Evolutionary conservation across 345 rosid genomes (phyloP).

Genomic region (Theobroma cacao): DNA sequence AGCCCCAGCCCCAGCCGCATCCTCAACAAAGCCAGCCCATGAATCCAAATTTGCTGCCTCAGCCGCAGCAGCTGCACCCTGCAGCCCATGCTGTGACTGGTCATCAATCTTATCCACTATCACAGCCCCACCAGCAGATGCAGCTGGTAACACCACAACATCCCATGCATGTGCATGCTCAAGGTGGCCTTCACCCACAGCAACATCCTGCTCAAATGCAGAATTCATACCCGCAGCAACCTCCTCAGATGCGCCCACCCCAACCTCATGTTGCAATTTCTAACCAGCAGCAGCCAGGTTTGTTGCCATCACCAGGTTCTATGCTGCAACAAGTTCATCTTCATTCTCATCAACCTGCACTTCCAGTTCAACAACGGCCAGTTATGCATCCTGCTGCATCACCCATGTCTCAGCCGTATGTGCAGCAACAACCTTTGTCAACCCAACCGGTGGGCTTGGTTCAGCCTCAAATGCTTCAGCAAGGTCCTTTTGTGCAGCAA

Average conservation of each 20-base stretch:
- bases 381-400: slow-evolving; percentile 41
- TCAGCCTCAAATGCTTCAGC: slow-evolving; percentile 42
- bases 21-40: slow-evolving; percentile 34
- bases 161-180: slow-evolving; percentile 31
- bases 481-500: slow-evolving; percentile 38
- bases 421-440: slow-evolving; percentile 42
- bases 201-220: slow-evolving; percentile 42
- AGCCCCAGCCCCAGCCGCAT: slow-evolving; percentile 24
- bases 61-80: slow-evolving; percentile 36
- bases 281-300: slow-evolving; percentile 42
- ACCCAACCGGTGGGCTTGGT: slow-evolving; percentile 36
- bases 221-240: slow-evolving; percentile 45
- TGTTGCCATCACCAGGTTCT: slow-evolving; percentile 34
- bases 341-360: slow-evolving; percentile 40
- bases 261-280: slow-evolving; percentile 36
- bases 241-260: slow-evolving; percentile 38
- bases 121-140: slow-evolving; percentile 41
- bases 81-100: slow-evolving; percentile 45
- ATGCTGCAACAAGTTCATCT: slow-evolving; percentile 36
- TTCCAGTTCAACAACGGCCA: slow-evolving; percentile 36
- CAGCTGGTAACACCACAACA: slow-evolving; percentile 38
- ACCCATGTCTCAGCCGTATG: slow-evolving; percentile 42
- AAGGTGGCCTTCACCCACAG: slow-evolving; percentile 35
- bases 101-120: slow-evolving; percentile 52
- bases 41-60: slow-evolving; percentile 34